Evolutionary conservation across 306 rosid species (phyloP), one percentile per base, ranked within the genome.

Genomic region (Lagenaria siceraria): DNA sequence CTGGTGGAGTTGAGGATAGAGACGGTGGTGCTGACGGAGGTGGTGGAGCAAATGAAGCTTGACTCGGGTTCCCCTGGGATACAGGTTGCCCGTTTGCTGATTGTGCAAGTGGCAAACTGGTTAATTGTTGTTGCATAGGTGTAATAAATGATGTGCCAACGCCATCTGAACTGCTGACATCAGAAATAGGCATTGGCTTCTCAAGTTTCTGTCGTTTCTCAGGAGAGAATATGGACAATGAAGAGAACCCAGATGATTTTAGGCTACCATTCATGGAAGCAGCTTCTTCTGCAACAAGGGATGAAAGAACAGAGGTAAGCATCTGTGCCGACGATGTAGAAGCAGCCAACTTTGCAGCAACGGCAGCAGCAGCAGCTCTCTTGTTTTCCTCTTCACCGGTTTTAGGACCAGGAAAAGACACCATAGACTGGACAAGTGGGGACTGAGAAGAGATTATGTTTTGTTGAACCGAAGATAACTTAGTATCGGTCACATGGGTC

Each of bases 221-320:
- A 9, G 89, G 88, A 65, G 90, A 61, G 81, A 86, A 86, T 80
- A 85, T 75, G 72, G 94, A 74, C 46, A 81, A 74, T 9, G 97
- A 78, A 59, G 87, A 42, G 77, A 88, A 84, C 72, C 84, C 92
- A 38, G 83, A 78, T 56, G 93, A 82, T 14, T 81, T 87, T 70
- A 80, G 59, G 81, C 86, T 61, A 40, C 87, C 86, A 52, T 83
- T 89, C 86, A 82, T 80, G 69, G 90, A 88, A 82, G 98, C 90
- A 83, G 90, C 96, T 84, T 93, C 98, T 88, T 93, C 98, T 58
- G 98, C 97, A n/a, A 88, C 97, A 70, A 93, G 92, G 19, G 97
- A 93, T 36, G 97, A 89, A 76, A 93, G 91, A 77, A 89, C 91
- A 66, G 97, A 93, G 35, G 96, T 86, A 72, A 93, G 87, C 97